Conservation (phyloP, 1,284 basidiomycete genomes). For the Trichosporon ovoides region DNA sequence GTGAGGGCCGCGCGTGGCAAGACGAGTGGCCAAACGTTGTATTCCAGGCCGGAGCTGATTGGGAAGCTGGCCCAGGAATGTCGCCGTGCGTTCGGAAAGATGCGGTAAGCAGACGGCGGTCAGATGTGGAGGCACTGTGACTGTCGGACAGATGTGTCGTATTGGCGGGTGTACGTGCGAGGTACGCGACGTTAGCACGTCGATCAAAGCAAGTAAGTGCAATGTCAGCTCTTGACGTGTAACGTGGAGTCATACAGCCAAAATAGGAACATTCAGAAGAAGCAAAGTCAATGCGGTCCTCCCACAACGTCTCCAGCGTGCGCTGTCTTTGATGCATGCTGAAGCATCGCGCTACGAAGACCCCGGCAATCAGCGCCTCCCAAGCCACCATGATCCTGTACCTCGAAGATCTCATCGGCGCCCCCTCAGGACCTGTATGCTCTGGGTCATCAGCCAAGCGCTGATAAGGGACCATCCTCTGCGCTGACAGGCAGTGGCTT, state of each 20-base stretch:
- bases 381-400: neutral
- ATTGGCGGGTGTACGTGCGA: neutral
- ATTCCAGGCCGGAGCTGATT: neutral
- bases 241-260: neutral
- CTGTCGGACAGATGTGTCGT: neutral
- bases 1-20: neutral
- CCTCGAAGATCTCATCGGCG: too few species aligned
- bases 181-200: neutral
- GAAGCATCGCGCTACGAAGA: neutral
- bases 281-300: neutral
- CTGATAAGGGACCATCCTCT: neutral
- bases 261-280: neutral
- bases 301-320: neutral
- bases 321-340: neutral
- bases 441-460: neutral
- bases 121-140: neutral
- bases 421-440: neutral
- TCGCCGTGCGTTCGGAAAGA: neutral
- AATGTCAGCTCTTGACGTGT: neutral
- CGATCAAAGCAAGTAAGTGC: neutral
- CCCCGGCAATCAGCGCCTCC: neutral
- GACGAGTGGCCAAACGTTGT: neutral
- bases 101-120: neutral
- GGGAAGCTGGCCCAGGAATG: neutral
- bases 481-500: neutral